A percentile compares a stretch with the other conserved stretches of the same genome.
These are phyloP conservation scores for Pyrenochaeta sp. DNA, from an alignment of 2,329 filamentous ascomycete species.

Conservation along the genomic window DNA sequence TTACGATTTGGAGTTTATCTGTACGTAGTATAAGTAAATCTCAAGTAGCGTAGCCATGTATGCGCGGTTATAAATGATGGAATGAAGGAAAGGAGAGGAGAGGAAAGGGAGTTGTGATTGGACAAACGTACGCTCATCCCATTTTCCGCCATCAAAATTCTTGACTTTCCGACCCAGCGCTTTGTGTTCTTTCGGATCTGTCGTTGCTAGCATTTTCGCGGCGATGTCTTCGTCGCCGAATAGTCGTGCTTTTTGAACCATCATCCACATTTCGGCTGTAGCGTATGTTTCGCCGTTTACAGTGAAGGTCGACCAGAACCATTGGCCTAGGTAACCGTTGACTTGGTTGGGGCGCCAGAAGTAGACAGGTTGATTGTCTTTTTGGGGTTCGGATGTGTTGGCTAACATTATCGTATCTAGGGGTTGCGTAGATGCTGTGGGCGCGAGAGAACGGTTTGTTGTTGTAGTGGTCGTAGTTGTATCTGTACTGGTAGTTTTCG, in stretches of 20 bases:
- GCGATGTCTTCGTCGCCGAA: constrained; percentile 56
- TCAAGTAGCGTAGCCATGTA: not conserved
- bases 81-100: not conserved
- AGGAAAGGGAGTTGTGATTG: not conserved
- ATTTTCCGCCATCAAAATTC: constrained; percentile 61
- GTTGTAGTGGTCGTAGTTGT: not conserved
- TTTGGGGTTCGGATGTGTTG: not conserved
- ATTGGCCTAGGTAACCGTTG: constrained; percentile 70
- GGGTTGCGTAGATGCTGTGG: not conserved
- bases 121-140: constrained; percentile 53
- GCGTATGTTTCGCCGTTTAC: constrained; percentile 42
- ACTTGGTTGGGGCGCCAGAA: constrained; percentile 37
- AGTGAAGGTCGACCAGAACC: constrained; percentile 63
- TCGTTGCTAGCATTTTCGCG: constrained; percentile 58
- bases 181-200: constrained; percentile 60
- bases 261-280: constrained; percentile 59
- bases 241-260: constrained; percentile 55
- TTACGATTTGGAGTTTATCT: constrained; percentile 65
- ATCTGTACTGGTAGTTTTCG: not conserved
- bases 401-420: not conserved
- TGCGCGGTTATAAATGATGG: not conserved
- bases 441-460: not conserved
- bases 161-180: constrained; percentile 64
- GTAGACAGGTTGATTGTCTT: constrained; percentile 27
- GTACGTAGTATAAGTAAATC: not conserved